These are phyloP conservation scores for Myxozyma mucilagina DNA, from an alignment of 805 yeast species.

Conservation along the genomic window DNA sequence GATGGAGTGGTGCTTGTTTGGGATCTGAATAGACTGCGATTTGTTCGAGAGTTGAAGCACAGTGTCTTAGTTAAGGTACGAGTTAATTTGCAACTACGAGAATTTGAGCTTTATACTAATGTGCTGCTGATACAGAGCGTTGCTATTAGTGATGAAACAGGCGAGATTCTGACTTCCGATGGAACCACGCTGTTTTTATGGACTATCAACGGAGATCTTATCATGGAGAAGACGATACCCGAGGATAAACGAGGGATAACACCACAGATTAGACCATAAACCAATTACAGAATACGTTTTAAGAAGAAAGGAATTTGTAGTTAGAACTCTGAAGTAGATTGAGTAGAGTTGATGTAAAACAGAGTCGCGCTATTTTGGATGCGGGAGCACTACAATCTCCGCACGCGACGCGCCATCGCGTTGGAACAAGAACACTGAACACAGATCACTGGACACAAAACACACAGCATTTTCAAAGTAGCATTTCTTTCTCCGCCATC, in stretches of 20 bases:
- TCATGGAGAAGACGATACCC: constrained; percentile 11
- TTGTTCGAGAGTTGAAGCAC: constrained; percentile 45
- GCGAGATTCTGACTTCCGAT: constrained; percentile 31
- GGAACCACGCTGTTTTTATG: constrained; percentile 23
- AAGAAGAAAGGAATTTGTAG: neutral
- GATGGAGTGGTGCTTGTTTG: constrained; percentile 61
- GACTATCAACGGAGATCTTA: constrained; percentile 32
- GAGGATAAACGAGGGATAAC: constrained; percentile 7
- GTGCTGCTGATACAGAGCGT: constrained; percentile 14
- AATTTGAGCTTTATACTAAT: neutral
- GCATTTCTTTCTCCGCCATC: too few species aligned
- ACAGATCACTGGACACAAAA: too few species aligned
- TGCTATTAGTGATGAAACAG: constrained; percentile 33
- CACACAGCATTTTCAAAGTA: too few species aligned
- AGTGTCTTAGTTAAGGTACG: constrained; percentile 7
- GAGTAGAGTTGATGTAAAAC: too few species aligned
- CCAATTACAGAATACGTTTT: neutral
- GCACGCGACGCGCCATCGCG: too few species aligned
- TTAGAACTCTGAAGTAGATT: neutral
- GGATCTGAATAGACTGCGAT: constrained; percentile 59
- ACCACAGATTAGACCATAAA: neutral
- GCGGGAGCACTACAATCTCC: too few species aligned
- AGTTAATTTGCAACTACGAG: neutral
- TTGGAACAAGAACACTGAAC: too few species aligned
- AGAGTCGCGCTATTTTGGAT: too few species aligned